phyloP scores from a whole-genome alignment of 2,329 filamentous ascomycete genomes.

The Aureobasidium sp. region DNA sequence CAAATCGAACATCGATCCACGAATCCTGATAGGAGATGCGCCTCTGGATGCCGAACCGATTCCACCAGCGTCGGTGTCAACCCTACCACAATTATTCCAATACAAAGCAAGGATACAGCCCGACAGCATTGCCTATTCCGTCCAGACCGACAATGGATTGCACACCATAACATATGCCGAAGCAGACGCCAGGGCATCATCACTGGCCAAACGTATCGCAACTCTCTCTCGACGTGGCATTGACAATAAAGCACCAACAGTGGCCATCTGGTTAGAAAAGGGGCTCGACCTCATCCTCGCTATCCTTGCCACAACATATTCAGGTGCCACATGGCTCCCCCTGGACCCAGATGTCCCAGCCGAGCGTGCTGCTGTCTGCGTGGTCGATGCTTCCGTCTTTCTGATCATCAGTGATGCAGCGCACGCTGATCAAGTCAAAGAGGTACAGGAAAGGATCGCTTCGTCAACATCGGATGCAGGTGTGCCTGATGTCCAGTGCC shows the following conservation, averaged over 20 bases:
- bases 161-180: neutral
- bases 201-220: neutral
- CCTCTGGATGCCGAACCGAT: neutral
- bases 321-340: neutral
- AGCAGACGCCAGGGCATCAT: neutral
- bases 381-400: neutral
- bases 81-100: neutral
- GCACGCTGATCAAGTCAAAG: neutral
- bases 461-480: neutral
- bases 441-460: neutral
- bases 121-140: neutral
- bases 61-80: neutral
- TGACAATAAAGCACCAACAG: neutral
- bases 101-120: neutral
- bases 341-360: neutral
- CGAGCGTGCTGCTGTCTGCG: neutral
- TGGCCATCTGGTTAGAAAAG: neutral
- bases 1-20: neutral
- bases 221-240: neutral
- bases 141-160: neutral
- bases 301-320: neutral
- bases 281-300: neutral
- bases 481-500: neutral
- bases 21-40: neutral
- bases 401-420: neutral